These are phyloP conservation scores for Taiozyma sp. DNA, from an alignment of 1,139 yeast genomes.

Conservation along the genomic window DNA sequence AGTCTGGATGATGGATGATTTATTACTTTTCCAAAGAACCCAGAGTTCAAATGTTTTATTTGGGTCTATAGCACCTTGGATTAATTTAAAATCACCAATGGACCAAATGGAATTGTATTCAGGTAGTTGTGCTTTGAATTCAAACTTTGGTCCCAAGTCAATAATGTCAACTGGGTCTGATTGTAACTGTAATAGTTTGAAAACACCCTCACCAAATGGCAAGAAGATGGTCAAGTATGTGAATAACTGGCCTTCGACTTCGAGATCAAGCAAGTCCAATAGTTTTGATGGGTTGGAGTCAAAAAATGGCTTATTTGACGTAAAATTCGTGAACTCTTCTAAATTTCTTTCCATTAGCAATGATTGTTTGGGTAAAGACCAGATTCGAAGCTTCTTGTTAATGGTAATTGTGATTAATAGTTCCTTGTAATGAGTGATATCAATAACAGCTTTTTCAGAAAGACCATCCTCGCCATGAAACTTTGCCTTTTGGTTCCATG, in stretches of 20 bases:
- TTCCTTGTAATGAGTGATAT: conserved; percentile 21
- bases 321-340: conserved; percentile 17
- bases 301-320: conserved; percentile 19
- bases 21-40: conserved; percentile 63
- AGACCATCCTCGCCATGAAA: conserved; percentile 16
- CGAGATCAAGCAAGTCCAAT: conserved; percentile 10
- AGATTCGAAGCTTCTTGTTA: conserved; percentile 47
- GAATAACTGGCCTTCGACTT: conserved; percentile 4
- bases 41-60: conserved; percentile 25
- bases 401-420: conserved; percentile 37
- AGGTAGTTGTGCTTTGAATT: conserved; percentile 23
- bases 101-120: conserved; percentile 46
- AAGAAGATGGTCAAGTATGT: conserved; percentile 29
- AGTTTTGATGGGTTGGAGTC: conserved; percentile 22
- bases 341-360: conserved; percentile 31
- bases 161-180: conserved; percentile 26
- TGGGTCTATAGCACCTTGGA: conserved; percentile 11
- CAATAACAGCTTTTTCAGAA: conserved; percentile 30
- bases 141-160: conserved; percentile 28
- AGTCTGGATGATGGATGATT: conserved; percentile 42
- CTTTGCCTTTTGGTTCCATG: conserved; percentile 18
- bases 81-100: conserved; percentile 31
- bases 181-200: conserved; percentile 37
- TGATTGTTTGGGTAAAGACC: conserved; percentile 44
- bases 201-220: conserved; percentile 40